Evolutionary conservation across 2,329 filamentous ascomycete genomes (phyloP), one percentile per base, ranked within the genome.

Genomic region (Sporothrix pallida): DNA sequence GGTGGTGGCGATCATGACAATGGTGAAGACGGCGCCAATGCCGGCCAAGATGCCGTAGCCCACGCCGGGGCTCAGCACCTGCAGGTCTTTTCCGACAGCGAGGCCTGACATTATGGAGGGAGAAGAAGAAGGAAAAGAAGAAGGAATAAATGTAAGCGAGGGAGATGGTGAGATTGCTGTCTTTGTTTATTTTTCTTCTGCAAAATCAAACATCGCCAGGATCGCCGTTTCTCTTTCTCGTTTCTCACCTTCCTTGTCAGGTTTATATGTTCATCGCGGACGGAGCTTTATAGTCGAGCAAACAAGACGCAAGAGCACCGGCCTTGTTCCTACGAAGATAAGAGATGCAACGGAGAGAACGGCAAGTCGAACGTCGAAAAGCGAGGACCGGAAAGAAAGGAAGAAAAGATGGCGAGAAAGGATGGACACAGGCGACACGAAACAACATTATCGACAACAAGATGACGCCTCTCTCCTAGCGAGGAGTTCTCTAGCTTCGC

Each of bases 31-130:
- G 31, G 79, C 83, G 3, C 85, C 85, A 69, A 86, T 85, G 26
- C 85, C 85, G n/a, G 86, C 82, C 15, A 87, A 83, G 74, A 82
- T 83, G 75, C 84, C 85, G 79, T 87, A 87, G 56, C 85, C 85
- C 7, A 83, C 83, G 12, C 83, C 83, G 1, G 81, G 79, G 56
- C 56, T 52, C 26, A 76, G 74, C 44, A 76, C 74, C 54, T 74
- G 73, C 50, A 74, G 63, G n/a, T 72, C 73, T 8, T 70, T 68
- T 44, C 73, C 73, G 17, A 63, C 48, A 15, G 67, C 31, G 58
- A 52, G 20, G 48, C n/a, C 20, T 13, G 56, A 42, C 48, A 58
- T 65, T 23, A n/a, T 63, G 44, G 54, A 2, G 23, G 12, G n/a
- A 12, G n/a, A 17, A 67, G n/a, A 17, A 44, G 17, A 42, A 31